These are phyloP conservation scores for Darksidea phi DNA, from an alignment of 495 filamentous ascomycete species.

Conservation along the genomic window DNA sequence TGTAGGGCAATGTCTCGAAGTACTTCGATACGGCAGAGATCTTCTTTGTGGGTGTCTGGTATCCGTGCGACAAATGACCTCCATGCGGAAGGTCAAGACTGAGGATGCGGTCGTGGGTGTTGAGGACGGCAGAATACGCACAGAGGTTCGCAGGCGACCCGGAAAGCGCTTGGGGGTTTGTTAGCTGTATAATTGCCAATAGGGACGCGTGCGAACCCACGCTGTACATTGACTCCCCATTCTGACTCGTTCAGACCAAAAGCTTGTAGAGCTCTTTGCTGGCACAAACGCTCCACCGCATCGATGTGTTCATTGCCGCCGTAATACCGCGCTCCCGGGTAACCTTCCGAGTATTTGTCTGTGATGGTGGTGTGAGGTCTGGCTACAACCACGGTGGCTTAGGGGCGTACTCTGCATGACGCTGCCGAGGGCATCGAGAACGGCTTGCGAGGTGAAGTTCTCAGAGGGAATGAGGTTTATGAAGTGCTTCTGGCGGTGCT, in stretches of 20 bases:
- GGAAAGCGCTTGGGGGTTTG: conserved; percentile 70
- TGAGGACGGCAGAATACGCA: conserved; percentile 88
- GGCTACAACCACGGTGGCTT: conserved; percentile 20
- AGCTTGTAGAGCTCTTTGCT: conserved; percentile 80
- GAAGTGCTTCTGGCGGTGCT: conserved; percentile 91
- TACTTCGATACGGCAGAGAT: conserved; percentile 98
- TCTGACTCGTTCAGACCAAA: conserved; percentile 79
- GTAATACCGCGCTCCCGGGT: conserved; percentile 95
- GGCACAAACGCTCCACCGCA: conserved; percentile 82
- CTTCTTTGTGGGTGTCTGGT: conserved; percentile 97
- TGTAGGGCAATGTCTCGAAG: conserved; percentile 95
- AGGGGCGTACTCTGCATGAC: conserved; percentile 86
- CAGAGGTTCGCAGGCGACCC: conserved; percentile 95
- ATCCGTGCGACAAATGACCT: conserved; percentile 95
- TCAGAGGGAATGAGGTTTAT: conserved; percentile 98
- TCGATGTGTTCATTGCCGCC: conserved; percentile 97
- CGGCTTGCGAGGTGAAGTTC: conserved; percentile 97
- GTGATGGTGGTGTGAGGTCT: conserved; percentile 7
- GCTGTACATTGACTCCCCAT: conserved; percentile 98
- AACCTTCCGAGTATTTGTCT: conserved; percentile 99
- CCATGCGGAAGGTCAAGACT: conserved; percentile 95
- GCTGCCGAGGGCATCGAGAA: conserved; percentile 93
- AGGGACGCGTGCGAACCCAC: conserved; percentile 51
- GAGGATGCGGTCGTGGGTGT: conserved; percentile 94
- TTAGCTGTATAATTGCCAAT: conserved; percentile 29